Conservation (phyloP, 257 asterid species). For the Nicotiana undulata region DNA sequence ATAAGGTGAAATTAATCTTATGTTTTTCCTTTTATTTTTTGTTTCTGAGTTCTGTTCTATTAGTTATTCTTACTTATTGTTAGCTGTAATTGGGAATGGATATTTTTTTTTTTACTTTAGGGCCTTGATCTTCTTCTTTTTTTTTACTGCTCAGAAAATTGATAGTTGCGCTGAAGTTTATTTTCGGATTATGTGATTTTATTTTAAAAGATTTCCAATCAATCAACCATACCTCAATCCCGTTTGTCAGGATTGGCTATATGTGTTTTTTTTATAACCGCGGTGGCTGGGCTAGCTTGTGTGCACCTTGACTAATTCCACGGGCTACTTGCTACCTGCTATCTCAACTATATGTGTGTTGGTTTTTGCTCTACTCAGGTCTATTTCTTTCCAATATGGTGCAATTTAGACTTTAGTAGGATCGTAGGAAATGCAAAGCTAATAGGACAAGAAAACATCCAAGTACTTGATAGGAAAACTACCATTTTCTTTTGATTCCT, state of each 20-base stretch:
- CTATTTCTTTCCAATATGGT: background rate
- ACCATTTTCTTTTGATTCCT: too few species aligned
- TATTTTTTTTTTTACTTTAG: too few species aligned
- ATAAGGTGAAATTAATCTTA: slow-evolving; percentile 10
- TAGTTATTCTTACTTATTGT: too few species aligned
- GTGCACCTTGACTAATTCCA: too few species aligned
- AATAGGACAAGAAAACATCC: too few species aligned
- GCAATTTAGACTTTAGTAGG: background rate
- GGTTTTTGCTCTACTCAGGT: background rate
- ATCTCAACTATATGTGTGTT: too few species aligned
- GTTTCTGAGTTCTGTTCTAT: too few species aligned
- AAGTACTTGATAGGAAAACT: too few species aligned
- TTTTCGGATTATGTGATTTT: background rate
- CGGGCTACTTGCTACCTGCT: too few species aligned
- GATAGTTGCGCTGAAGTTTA: background rate
- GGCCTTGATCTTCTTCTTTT: background rate
- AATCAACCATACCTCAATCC: background rate
- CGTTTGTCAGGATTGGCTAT: background rate
- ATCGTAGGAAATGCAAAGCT: too few species aligned
- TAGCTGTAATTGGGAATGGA: background rate
- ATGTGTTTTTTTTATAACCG: background rate
- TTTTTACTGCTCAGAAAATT: background rate
- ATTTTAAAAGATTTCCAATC: background rate
- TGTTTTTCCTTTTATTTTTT: background rate
- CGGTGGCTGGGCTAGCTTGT: too few species aligned